A percentile compares a stretch with the other conserved stretches of the same genome.
Conservation (phyloP, 257 asterid genomes). For the Craterostigma plantagineum region DNA sequence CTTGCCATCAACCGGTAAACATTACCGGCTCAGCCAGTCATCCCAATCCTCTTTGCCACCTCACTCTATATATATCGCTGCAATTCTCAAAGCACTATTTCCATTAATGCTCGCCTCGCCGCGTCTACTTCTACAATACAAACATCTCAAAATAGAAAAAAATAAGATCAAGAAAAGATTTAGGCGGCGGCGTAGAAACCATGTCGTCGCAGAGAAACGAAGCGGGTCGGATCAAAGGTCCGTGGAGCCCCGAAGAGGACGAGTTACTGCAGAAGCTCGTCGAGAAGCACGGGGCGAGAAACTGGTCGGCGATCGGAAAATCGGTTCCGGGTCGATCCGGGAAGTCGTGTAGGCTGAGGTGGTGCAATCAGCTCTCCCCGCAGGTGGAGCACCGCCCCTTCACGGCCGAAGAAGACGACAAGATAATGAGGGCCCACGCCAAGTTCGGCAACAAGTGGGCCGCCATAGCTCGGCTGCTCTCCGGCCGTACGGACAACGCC, state of each 20-base stretch:
- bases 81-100: no score
- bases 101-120: no score
- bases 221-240: conserved; percentile 15
- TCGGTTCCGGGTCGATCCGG: conserved; percentile 21
- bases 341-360: conserved; percentile 19
- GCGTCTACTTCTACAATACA: no score
- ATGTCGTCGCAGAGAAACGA: not conserved
- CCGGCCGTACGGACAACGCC: conserved; percentile 20
- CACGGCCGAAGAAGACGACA: conserved; percentile 16
- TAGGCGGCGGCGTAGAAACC: no score
- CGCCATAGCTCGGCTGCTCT: conserved; percentile 12
- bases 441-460: conserved; percentile 21
- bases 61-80: no score
- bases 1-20: no score
- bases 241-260: conserved; percentile 21
- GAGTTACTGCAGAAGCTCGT: conserved; percentile 7
- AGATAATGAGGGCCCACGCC: conserved; percentile 12
- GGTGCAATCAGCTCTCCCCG: conserved; percentile 27
- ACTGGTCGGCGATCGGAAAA: conserved; percentile 14
- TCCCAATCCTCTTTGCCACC: no score
- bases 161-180: no score
- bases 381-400: conserved; percentile 16
- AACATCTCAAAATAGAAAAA: no score
- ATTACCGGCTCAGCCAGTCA: no score
- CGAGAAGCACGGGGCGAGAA: conserved; percentile 12